A percentile compares a stretch with the other conserved stretches of the same genome.
phyloP scores from a whole-genome alignment of 2,329 filamentous ascomycete genomes.

The Phaeosphaeria sp. region DNA sequence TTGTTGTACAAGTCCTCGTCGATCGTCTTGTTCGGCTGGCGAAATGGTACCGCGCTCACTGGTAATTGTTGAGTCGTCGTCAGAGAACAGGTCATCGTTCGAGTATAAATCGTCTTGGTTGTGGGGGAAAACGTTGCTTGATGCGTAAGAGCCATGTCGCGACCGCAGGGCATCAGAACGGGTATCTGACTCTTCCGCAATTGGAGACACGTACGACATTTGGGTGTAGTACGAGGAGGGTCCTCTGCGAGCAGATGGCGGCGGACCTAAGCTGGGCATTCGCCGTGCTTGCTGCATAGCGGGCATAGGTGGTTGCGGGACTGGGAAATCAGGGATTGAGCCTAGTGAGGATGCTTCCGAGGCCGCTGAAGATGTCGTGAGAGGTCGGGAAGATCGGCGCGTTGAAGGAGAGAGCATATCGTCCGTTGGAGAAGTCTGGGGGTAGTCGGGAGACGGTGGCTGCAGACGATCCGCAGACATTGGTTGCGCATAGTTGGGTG shows the following conservation, averaged over 20 bases:
- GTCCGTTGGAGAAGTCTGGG: slow-evolving; percentile 38
- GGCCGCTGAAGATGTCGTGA: slow-evolving; percentile 47
- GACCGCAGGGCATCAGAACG: slow-evolving; percentile 52
- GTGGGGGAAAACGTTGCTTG: slow-evolving; percentile 57
- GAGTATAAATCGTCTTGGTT: slow-evolving; percentile 50
- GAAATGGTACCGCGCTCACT: slow-evolving; percentile 41
- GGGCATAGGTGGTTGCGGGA: slow-evolving; percentile 43
- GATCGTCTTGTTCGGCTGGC: slow-evolving; percentile 44
- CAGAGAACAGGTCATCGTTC: slow-evolving; percentile 44
- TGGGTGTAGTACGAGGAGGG: slow-evolving; percentile 59
- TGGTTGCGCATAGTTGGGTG: slow-evolving; percentile 29
- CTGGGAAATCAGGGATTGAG: slow-evolving; percentile 52
- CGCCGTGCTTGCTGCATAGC: slow-evolving; percentile 46
- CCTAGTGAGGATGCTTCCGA: slow-evolving; percentile 50
- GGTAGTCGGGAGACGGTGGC: slow-evolving; percentile 28
- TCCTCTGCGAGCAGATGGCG: slow-evolving; percentile 56
- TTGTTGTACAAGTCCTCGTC: slow-evolving; percentile 46
- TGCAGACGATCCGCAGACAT: slow-evolving; percentile 28
- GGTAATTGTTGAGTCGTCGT: slow-evolving; percentile 48
- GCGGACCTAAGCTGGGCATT: slow-evolving; percentile 54
- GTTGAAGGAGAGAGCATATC: slow-evolving; percentile 43
- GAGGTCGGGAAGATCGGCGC: slow-evolving; percentile 39
- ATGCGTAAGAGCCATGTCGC: slow-evolving; percentile 54
- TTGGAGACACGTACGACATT: slow-evolving; percentile 56
- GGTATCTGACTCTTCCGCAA: slow-evolving; percentile 56